phyloP scores from a whole-genome alignment of 768 basidiomycete genomes.

The Psilocybe azurescens region DNA sequence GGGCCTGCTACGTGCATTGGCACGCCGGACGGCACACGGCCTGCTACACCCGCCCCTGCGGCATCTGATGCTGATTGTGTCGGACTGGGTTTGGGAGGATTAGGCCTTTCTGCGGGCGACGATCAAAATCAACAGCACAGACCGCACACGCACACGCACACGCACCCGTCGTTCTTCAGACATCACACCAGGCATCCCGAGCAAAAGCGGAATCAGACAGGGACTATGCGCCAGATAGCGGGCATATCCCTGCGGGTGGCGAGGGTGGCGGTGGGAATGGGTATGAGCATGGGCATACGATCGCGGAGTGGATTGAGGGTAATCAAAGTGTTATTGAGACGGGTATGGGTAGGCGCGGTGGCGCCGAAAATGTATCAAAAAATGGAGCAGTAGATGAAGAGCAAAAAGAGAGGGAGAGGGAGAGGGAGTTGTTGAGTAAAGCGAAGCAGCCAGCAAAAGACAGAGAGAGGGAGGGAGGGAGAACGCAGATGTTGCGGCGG shows the following conservation, averaged over 20 bases:
- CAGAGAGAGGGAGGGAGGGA: background rate
- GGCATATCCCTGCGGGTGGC: conserved; percentile 6
- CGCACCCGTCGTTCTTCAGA: background rate
- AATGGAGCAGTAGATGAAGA: no score
- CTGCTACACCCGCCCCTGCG: background rate
- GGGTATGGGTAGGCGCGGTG: no score
- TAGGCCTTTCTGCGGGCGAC: background rate
- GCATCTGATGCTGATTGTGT: conserved; percentile 3
- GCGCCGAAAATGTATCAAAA: no score
- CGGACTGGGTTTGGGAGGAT: background rate
- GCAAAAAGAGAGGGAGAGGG: no score
- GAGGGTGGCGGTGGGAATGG: no score
- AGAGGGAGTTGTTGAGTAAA: background rate
- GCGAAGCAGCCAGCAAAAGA: background rate
- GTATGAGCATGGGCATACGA: background rate
- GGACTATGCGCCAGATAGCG: conserved; percentile 29
- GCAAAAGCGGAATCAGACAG: conserved; percentile 4
- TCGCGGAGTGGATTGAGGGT: conserved; percentile 34
- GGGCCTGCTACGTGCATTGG: conserved; percentile 2
- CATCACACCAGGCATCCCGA: background rate
- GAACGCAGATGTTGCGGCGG: background rate
- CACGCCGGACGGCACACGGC: background rate
- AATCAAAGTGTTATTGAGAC: conserved; percentile 32
- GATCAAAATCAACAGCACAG: conserved; percentile 2
- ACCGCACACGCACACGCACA: no score